These are phyloP conservation scores for Yarrowia sp. DNA, from an alignment of 805 yeast genomes.

Conservation along the genomic window DNA sequence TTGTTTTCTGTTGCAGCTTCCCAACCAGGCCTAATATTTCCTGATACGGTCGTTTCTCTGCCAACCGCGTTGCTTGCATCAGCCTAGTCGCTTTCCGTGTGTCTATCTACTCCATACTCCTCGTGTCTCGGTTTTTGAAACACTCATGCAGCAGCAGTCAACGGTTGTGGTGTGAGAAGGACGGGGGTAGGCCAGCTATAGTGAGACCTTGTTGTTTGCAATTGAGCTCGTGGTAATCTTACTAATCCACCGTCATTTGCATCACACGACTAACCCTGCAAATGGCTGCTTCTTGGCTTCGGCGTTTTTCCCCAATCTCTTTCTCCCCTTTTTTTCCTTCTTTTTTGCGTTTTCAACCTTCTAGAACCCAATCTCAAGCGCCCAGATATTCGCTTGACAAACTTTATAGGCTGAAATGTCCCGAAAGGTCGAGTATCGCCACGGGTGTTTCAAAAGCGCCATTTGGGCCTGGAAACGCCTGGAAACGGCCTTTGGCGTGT, in stretches of 20 bases:
- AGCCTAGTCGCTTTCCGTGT: slow-evolving; percentile 3
- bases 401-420: neutral
- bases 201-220: no score
- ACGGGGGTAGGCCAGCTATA: no score
- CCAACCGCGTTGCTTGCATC: slow-evolving; percentile 7
- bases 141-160: slow-evolving; percentile 5
- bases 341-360: neutral
- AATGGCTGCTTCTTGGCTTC: slow-evolving; percentile 1
- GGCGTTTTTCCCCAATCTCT: neutral
- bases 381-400: neutral
- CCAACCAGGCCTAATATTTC: slow-evolving; percentile 1
- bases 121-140: slow-evolving; percentile 19
- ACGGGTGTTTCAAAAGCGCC: neutral
- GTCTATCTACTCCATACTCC: neutral
- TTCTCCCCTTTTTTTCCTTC: no score
- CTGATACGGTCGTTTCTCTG: neutral
- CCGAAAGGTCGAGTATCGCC: slow-evolving; percentile 12
- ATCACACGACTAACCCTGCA: no score
- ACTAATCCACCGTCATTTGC: no score
- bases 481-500: neutral
- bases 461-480: neutral
- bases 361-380: slow-evolving; percentile 17
- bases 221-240: no score
- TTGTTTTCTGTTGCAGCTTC: neutral
- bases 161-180: no score